phyloP scores from a whole-genome alignment of 164 flowering plant genomes.

The Santalum album region DNA sequence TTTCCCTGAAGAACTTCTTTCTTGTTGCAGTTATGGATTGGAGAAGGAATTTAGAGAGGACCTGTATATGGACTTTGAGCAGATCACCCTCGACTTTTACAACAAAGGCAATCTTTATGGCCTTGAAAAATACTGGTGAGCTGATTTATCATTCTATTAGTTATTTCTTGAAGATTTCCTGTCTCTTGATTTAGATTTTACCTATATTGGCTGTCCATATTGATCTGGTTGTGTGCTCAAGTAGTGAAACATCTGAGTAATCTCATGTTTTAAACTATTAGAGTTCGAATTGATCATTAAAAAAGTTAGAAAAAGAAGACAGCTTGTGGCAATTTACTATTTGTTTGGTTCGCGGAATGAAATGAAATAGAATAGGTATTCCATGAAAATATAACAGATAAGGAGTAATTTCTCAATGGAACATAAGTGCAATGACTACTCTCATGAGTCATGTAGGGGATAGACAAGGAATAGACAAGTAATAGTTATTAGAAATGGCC shows the following conservation, averaged over 20 bases:
- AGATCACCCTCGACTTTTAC: constrained; percentile 71
- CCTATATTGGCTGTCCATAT: not conserved
- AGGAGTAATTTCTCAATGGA: too few species aligned
- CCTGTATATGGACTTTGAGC: constrained; percentile 74
- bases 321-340: not conserved
- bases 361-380: too few species aligned
- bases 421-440: too few species aligned
- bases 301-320: too few species aligned
- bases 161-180: not conserved
- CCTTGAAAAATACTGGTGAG: constrained; percentile 96
- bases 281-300: too few species aligned
- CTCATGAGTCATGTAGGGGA: too few species aligned
- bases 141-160: not conserved
- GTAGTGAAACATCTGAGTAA: not conserved
- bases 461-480: too few species aligned
- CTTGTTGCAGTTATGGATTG: constrained; percentile 71
- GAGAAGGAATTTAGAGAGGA: constrained; percentile 84
- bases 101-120: constrained; percentile 84
- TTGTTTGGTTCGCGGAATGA: too few species aligned
- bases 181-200: not conserved
- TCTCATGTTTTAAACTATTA: not conserved
- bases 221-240: not conserved
- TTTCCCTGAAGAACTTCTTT: not conserved
- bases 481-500: too few species aligned
- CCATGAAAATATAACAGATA: too few species aligned